Base-by-base conservation (phyloP, 2,329 filamentous ascomycete species). In the Penicillium sp. region DNA sequence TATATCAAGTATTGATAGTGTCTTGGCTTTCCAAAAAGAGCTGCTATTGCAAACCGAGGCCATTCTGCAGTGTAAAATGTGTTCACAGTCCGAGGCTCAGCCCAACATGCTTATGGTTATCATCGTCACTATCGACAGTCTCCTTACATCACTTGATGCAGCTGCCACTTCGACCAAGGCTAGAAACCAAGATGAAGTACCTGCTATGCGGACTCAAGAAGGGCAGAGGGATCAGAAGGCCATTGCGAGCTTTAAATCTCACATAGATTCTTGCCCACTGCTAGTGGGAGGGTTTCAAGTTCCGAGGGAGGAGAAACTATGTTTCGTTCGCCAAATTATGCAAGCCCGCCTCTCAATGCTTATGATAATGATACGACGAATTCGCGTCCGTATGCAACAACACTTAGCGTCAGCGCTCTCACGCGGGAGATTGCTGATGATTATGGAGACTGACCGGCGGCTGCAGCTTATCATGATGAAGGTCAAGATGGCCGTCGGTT, bases 401-500 rank as follows among this genome's bases (percentile, higher is more conserved):
- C 49, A 58, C 23, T 37, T 62, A 25, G 42, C 55, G 2, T 46
- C 49, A 2, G 56, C 58, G 0, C 52, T 57, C 3, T 58, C 62
- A 3, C 46, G 49, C 2, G 65, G 64, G 8, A 56, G 58, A 25
- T 29, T 65, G 32, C 45, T 59, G 4, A 65, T 69, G 64, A 65
- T 66, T 20, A 60, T 60, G 50, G 66, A 66, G 43, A 68, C 62
- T 6, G 64, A 68, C 50, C 54, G 57, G 33, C 53, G 63, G 35
- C 41, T 69, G 45, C 63, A 63, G 45, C 32, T 62, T 32, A 52
- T 66, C 13, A 62, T 68, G 52, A 61, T 63, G 56, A 65, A 58
- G 45, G 55, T 66, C 40, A 65, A 63, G 46, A 55, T 59, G 50
- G 46, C 62, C 13, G 43, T 49, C 15, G 52, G 55, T 6, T 51